Percentiles rank a stretch among this genome's conserved stretches.
Conservation (phyloP, 345 rosid genomes). For the Eucalyptus regnans region DNA sequence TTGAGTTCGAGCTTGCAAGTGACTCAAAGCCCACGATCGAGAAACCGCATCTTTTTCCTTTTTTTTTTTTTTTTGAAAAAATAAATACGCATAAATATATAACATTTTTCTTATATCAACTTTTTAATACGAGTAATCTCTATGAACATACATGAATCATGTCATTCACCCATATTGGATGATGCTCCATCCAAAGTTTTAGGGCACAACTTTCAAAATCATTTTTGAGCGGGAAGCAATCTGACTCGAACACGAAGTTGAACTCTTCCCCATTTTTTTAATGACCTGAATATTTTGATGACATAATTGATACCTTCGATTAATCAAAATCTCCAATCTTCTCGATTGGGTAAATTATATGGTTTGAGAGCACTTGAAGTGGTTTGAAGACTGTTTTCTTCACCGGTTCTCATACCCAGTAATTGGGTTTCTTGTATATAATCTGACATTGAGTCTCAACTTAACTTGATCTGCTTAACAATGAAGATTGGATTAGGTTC, state of each 20-base stretch:
- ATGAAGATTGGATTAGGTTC: neutral
- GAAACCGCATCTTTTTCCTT: neutral
- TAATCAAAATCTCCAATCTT: neutral
- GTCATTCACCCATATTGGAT: rapidly evolving
- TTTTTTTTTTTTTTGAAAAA: neutral
- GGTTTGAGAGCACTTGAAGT: neutral
- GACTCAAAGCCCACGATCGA: neutral
- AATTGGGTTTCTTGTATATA: neutral
- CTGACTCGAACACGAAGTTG: rapidly evolving
- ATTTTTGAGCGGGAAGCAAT: neutral
- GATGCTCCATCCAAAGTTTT: neutral
- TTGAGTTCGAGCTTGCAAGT: neutral
- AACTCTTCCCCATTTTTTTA: neutral
- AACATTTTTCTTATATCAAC: neutral
- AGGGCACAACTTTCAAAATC: neutral
- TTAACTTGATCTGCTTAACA: neutral
- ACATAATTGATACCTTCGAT: rapidly evolving
- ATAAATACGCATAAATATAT: neutral
- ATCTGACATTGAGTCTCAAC: rapidly evolving
- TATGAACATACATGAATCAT: neutral
- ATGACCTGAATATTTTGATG: neutral
- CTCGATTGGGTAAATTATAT: neutral
- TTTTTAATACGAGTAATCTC: neutral
- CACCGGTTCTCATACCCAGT: rapidly evolving
- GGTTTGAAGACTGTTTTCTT: neutral